Evolutionary conservation across 495 filamentous ascomycete species (phyloP), one percentile per base, ranked within the genome.

Genomic region (Podospora didyma): DNA sequence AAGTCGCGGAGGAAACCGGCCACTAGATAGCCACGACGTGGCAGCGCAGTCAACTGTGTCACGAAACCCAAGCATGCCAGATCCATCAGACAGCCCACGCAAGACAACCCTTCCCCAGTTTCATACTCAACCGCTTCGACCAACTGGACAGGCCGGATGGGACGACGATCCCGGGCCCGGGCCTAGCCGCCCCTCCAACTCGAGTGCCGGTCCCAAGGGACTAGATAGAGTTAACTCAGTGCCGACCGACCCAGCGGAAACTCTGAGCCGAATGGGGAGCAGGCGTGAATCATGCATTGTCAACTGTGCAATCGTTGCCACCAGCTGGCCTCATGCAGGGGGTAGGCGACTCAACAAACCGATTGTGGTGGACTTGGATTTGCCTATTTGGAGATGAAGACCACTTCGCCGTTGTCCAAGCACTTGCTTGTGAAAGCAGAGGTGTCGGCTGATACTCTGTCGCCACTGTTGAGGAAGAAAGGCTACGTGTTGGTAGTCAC

Each of bases 301-400:
- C 61, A 93, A 92, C 71, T 86, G 87, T 31, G 83, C 88, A 17
- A 85, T 92, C 58, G 76, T 87, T 75, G 80, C 83, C 10, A 83
- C 75, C 2, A 86, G 79, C 62, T 88, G 82, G 74, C 86, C 86
- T 42, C 84, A 87, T 58, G 65, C 61, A 1, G 78, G 75, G 16
- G 67, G 66, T 1, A 87, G 85, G 64, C 75, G 62, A 52, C 83
- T 88, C 69, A 84, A 89, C 70, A 86, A 89, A 61, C 85, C 89
- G 7, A 86, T 93, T 53, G 83, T 92, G 7, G 84, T 93, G 22
- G 87, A 95, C 65, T 69, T 92, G 28, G 84, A 90, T 57, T 74
- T 93, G 39, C 86, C 85, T 10, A 74, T 86, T 75, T 77, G 60
- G 56, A 28, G 41, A 45, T 55, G 57, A 58, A 3, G 19, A 19